Evolutionary conservation across 768 basidiomycete genomes (phyloP), one percentile per base, ranked within the genome.

Genomic region (Phaffia tasmanica): DNA sequence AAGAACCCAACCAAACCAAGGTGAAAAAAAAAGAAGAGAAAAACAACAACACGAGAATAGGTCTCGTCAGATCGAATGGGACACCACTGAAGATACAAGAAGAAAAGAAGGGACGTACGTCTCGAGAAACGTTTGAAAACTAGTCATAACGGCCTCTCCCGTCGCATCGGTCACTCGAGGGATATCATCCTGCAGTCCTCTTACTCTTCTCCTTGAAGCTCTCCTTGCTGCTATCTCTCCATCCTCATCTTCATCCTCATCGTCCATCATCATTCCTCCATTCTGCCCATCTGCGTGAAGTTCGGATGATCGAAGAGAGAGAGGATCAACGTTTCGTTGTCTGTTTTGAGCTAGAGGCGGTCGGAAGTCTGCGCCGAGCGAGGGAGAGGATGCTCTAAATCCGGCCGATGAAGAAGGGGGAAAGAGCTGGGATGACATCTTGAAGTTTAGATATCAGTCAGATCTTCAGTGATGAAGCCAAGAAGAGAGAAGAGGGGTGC

Each of bases 141-240:
- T 85, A 72, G 93, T 88, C 64, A 86, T 85, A 4, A 98, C 89
- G 72, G 88, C 89, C 79, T 98, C 93, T 62, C 94, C 94, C 23
- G 97, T 94, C 42, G 88, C 85, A 77, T 98, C 95, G 72, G 85
- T 86, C 1, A 98, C 92, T 60, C 89, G 79, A 2, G 92, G 88
- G 0, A 95, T 82, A 72, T 92, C 88, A 16, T 75, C 77, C 29
- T 63, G 66, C 59, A 75, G 50, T 30, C 67, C 65, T 54, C 68
- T 57, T 3, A 62, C 47, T 42, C 54, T 62, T 35, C 64, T 51
- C 27, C 59, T 49, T 23, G 48, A 42, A 16, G 54, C 57, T 50
- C 67, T 69, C 23, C 65, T 64, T 15, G 64, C 46, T 55, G 53
- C 55, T 25, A 19, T 23, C 42, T 42, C 25, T 30, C 21, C 67